phyloP scores from a whole-genome alignment of 2,329 filamentous ascomycete species.

The Ophiostoma sp. region DNA sequence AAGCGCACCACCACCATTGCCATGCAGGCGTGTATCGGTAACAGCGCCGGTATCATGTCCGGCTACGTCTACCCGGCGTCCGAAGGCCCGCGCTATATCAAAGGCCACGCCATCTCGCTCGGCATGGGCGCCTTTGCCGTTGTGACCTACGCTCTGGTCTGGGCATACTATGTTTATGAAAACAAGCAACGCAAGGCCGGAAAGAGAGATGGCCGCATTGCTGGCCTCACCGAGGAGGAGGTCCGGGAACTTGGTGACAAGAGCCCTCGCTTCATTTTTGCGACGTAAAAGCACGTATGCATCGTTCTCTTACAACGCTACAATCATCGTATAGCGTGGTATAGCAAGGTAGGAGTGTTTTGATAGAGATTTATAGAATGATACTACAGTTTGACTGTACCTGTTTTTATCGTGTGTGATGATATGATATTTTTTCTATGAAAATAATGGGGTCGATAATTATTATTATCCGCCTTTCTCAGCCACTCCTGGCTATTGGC shows the following conservation, averaged over 20 bases:
- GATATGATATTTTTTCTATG: no score
- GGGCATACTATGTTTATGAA: slow-evolving; percentile 1
- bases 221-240: neutral
- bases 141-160: slow-evolving; percentile 55
- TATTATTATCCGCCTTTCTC: no score
- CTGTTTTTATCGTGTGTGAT: no score
- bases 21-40: slow-evolving; percentile 29
- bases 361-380: no score
- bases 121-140: slow-evolving; percentile 57
- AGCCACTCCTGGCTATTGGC: no score
- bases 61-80: neutral
- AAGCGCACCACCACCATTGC: slow-evolving; percentile 55
- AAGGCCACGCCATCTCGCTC: slow-evolving; percentile 62
- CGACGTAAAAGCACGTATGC: neutral
- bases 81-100: slow-evolving; percentile 55
- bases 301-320: neutral
- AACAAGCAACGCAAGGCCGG: neutral
- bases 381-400: no score
- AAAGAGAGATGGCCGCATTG: neutral
- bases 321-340: no score
- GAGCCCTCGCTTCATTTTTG: neutral
- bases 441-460: no score
- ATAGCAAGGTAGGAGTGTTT: no score
- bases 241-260: neutral
- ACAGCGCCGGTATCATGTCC: slow-evolving; percentile 29